Percentiles rank a stretch among this genome's conserved stretches.
Conservation (phyloP, 176 grass and related monocot species). For the Avena insularis region DNA sequence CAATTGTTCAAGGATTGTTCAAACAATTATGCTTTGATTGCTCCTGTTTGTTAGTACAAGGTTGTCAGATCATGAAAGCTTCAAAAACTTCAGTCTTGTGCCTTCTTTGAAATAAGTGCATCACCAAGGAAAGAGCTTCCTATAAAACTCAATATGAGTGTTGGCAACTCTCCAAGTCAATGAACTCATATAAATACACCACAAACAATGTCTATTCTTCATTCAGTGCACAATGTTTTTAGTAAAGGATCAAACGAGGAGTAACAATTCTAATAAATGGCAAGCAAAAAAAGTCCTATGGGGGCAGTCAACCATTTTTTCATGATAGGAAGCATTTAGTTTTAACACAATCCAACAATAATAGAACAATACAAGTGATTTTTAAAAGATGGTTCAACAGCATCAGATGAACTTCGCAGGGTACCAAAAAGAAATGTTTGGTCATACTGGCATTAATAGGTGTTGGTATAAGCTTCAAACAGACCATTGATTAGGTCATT, state of each 20-base stretch:
- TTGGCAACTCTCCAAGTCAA: background rate
- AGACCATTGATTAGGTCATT: background rate
- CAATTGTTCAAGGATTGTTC: background rate
- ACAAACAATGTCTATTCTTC: background rate
- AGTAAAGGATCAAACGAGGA: background rate
- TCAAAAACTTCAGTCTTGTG: no score
- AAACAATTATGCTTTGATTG: background rate
- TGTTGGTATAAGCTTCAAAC: background rate
- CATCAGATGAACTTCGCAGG: background rate
- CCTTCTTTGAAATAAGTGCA: no score
- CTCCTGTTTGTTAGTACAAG: no score
- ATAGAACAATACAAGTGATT: background rate
- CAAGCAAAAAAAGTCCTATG: background rate
- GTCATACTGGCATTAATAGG: background rate
- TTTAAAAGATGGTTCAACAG: background rate
- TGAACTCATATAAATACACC: background rate
- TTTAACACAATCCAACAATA: background rate
- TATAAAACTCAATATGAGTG: no score
- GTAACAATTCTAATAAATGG: background rate
- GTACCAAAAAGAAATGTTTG: background rate
- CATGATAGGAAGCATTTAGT: background rate
- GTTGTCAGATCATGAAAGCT: no score
- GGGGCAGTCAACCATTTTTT: background rate
- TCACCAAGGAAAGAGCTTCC: no score
- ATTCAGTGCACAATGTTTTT: background rate